phyloP scores from a whole-genome alignment of 305 asterid species.

The Ajuga reptans region DNA sequence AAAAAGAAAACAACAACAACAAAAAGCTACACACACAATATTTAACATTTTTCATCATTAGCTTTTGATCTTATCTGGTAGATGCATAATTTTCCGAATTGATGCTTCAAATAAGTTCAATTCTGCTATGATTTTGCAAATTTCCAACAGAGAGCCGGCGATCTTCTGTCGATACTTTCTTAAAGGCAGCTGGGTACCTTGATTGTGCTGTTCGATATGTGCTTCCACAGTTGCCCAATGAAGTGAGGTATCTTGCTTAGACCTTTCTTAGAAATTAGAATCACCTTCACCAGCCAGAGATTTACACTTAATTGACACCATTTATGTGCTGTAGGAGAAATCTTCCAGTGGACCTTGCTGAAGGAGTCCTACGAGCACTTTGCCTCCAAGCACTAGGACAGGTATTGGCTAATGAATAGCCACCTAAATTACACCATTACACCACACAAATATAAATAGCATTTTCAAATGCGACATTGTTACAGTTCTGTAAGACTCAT shows the following conservation, averaged over 20 bases:
- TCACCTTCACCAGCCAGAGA: conserved; percentile 26
- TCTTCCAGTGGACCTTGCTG: conserved; percentile 96
- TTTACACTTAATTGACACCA: conserved; percentile 21
- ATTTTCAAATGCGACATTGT: neutral
- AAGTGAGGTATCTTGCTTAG: conserved; percentile 50
- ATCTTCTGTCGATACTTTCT: conserved; percentile 78
- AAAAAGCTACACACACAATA: neutral
- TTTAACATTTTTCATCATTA: neutral
- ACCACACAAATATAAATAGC: neutral
- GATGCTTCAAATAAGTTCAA: neutral
- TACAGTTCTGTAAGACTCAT: neutral
- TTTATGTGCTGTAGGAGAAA: conserved; percentile 52
- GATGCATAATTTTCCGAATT: neutral
- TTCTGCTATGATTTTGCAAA: conserved; percentile 7
- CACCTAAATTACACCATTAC: neutral
- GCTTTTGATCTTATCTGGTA: neutral
- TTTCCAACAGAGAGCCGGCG: conserved; percentile 70
- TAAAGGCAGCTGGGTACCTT: conserved; percentile 98
- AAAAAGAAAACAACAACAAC: too few species aligned
- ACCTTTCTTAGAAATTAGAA: neutral
- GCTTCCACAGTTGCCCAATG: conserved; percentile 78
- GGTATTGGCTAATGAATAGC: conserved; percentile 39
- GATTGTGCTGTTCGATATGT: conserved; percentile 92
- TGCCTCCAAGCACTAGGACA: conserved; percentile 98
- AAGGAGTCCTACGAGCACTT: conserved; percentile 89